phyloP scores from a whole-genome alignment of 176 grass and related monocot species.

The Typha latifolia region DNA sequence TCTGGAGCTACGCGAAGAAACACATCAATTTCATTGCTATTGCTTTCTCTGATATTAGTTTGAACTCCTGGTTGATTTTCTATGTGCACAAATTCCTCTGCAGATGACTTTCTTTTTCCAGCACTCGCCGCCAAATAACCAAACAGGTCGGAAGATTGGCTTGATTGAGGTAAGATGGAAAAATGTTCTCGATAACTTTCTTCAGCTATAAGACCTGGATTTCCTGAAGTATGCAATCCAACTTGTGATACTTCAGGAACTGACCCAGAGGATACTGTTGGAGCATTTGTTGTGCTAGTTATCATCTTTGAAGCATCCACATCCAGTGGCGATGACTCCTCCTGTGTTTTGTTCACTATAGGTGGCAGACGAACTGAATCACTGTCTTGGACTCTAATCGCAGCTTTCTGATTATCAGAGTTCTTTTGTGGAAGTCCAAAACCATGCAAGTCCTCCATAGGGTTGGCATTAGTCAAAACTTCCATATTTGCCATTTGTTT shows the following conservation, averaged over 20 bases:
- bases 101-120: slow-evolving; percentile 15
- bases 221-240: background rate
- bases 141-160: background rate
- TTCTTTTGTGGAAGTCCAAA: slow-evolving; percentile 17
- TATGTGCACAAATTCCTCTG: slow-evolving; percentile 18
- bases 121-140: background rate
- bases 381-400: slow-evolving; percentile 1
- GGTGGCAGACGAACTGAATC: background rate
- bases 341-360: no score
- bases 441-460: slow-evolving; percentile 18
- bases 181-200: background rate
- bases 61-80: slow-evolving; percentile 2
- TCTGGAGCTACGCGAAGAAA: background rate
- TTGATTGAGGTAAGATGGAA: background rate
- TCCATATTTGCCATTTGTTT: slow-evolving; percentile 62
- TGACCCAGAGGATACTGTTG: background rate
- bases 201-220: background rate
- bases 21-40: background rate
- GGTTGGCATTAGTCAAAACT: slow-evolving; percentile 8
- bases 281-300: slow-evolving; percentile 1
- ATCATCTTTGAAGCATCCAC: background rate
- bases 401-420: slow-evolving; percentile 4
- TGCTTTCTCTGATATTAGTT: background rate
- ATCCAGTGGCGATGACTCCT: no score
- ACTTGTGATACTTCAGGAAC: background rate